These are phyloP conservation scores for Ustilago bromivora DNA, from an alignment of 1,284 basidiomycete species.

Conservation along the genomic window DNA sequence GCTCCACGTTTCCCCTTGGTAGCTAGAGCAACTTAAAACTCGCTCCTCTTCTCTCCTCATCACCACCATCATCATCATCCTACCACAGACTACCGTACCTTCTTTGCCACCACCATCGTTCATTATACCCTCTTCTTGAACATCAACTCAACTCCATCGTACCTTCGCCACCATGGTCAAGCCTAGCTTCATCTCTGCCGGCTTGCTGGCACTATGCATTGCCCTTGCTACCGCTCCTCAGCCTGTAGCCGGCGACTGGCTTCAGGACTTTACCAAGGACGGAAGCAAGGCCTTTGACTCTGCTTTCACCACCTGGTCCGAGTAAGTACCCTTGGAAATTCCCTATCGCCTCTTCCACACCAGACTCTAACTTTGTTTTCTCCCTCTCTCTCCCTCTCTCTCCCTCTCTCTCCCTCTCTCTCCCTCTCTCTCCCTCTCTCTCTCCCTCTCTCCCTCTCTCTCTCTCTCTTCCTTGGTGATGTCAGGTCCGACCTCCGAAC, in stretches of 20 bases:
- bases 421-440: neutral
- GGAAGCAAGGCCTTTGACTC: slow-evolving; percentile 61
- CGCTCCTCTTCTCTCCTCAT: neutral
- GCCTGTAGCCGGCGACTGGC: slow-evolving; percentile 55
- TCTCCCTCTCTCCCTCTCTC: neutral
- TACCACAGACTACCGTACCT: too few relatives aligned
- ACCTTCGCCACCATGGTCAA: slow-evolving; percentile 49
- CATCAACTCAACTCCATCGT: neutral
- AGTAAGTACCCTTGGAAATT: slow-evolving; percentile 42
- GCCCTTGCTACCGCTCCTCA: slow-evolving; percentile 54
- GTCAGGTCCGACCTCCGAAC: slow-evolving; percentile 59
- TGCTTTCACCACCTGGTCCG: slow-evolving; percentile 65
- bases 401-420: neutral
- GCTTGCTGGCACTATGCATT: slow-evolving; percentile 60
- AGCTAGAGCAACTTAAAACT: neutral
- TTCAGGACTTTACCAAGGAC: slow-evolving; percentile 57
- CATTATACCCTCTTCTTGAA: neutral
- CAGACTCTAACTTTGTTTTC: neutral
- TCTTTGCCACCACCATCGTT: neutral
- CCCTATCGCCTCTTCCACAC: neutral
- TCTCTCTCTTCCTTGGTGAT: neutral
- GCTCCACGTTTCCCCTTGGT: neutral
- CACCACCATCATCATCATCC: slow-evolving; percentile 13
- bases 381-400: neutral
- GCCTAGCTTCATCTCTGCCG: slow-evolving; percentile 60